Percentiles rank a stretch among this genome's conserved stretches.
These are phyloP conservation scores for Microdochium bolleyi DNA, from an alignment of 2,329 filamentous ascomycete genomes.

Conservation along the genomic window DNA sequence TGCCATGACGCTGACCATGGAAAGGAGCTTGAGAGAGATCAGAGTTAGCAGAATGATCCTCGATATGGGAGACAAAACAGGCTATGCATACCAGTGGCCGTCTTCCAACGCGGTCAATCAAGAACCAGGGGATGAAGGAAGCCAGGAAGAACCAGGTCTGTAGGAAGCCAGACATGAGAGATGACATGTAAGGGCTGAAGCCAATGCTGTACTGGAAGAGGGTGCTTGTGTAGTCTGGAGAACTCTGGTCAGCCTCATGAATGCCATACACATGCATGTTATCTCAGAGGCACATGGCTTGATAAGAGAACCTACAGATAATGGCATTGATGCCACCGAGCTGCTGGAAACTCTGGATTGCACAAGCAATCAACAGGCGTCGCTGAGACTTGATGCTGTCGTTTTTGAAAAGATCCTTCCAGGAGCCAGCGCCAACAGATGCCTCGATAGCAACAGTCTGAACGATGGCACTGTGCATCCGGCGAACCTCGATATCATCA, in stretches of 20 bases:
- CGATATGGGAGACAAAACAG: conserved; percentile 18
- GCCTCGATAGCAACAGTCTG: conserved; percentile 13
- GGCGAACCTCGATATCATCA: conserved; percentile 9
- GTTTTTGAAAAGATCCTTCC: conserved; percentile 15
- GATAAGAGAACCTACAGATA: conserved; percentile 5
- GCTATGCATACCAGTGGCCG: conserved; percentile 27
- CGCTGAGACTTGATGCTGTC: conserved; percentile 12
- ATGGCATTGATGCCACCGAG: conserved; percentile 17
- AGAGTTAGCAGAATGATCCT: not conserved
- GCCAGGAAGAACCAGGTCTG: conserved; percentile 29
- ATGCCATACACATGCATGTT: not conserved
- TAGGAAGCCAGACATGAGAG: conserved; percentile 41
- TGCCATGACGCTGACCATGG: conserved; percentile 32
- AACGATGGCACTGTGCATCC: conserved; percentile 7
- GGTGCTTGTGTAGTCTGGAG: conserved; percentile 23
- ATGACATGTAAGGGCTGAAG: conserved; percentile 35
- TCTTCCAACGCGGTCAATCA: conserved; percentile 32
- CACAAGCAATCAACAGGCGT: not conserved
- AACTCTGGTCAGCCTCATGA: conserved; percentile 1
- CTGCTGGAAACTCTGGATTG: conserved; percentile 17
- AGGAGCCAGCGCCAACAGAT: conserved; percentile 11
- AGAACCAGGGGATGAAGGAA: conserved; percentile 28
- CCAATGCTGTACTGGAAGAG: conserved; percentile 29
- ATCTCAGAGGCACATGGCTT: not conserved
- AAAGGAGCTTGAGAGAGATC: conserved; percentile 19